phyloP scores from a whole-genome alignment of 148 eudicot genomes.

The Persicaria maculosa region DNA sequence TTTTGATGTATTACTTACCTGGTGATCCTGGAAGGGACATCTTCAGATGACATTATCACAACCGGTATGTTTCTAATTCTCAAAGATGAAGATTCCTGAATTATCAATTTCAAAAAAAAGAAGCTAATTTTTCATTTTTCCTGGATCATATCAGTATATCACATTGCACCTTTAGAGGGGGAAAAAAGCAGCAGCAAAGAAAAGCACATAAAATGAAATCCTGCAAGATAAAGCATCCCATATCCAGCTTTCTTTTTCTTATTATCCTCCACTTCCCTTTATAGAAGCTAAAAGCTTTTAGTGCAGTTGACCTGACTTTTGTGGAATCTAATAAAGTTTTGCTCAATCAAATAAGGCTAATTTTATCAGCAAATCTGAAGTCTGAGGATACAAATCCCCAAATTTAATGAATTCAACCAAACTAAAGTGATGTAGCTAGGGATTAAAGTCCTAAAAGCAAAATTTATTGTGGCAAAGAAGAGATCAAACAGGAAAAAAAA shows the following conservation, averaged over 20 bases:
- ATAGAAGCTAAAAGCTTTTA: background rate
- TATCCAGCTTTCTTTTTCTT: background rate
- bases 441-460: background rate
- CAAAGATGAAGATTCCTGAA: conserved; percentile 81
- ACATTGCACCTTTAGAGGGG: background rate
- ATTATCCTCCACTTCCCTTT: background rate
- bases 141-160: background rate
- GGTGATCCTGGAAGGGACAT: conserved; percentile 84
- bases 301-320: background rate
- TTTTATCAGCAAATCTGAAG: background rate
- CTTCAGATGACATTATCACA: conserved; percentile 94
- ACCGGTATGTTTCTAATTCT: conserved; percentile 82
- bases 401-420: background rate
- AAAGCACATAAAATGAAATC: background rate
- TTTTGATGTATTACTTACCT: conserved; percentile 39
- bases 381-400: background rate
- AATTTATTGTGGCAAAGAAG: background rate
- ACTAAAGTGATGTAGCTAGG: background rate
- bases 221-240: background rate
- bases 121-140: background rate
- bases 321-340: background rate
- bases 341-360: background rate
- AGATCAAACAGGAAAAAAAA: conserved; percentile 9
- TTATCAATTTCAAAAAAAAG: background rate
- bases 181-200: background rate